These are phyloP conservation scores for Phalaenopsis equestris DNA, from an alignment of 106 monocot species.

Conservation along the genomic window DNA sequence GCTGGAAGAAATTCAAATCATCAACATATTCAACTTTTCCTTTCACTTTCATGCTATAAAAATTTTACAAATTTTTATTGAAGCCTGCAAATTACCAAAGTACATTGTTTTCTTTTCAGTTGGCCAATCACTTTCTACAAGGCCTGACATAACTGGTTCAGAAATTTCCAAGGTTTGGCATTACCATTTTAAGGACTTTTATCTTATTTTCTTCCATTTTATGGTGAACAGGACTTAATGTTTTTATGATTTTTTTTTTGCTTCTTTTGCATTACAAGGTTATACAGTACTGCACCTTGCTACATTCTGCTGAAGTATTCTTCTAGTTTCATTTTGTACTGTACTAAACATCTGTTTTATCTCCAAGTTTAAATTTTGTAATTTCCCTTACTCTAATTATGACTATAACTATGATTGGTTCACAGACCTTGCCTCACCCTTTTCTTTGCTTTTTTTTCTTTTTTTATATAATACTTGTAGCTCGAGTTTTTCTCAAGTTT, in stretches of 20 bases:
- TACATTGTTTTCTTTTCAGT: constrained; percentile 41
- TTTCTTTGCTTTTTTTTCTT: no score
- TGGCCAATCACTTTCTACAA: constrained; percentile 93
- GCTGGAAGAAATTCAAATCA: neutral
- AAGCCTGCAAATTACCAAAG: constrained; percentile 4
- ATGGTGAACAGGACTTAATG: neutral
- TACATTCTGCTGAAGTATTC: no score
- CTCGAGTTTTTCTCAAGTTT: no score
- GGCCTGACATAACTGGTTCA: constrained; percentile 90
- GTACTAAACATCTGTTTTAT: neutral
- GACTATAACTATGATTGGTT: neutral
- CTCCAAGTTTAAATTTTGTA: neutral
- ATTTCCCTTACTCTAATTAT: neutral
- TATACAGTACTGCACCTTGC: no score
- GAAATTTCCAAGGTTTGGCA: constrained; percentile 66
- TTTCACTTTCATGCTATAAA: neutral
- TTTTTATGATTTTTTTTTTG: no score
- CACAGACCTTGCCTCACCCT: neutral
- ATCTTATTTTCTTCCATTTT: neutral
- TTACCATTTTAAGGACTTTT: constrained; percentile 5
- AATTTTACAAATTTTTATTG: constrained; percentile 7
- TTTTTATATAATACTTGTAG: no score
- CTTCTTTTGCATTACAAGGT: neutral
- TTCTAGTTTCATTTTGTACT: neutral
- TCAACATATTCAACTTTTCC: neutral